Percentiles rank a stretch among this genome's conserved stretches.
phyloP scores from a whole-genome alignment of 257 asterid genomes.

The Solanum appendiculatum region DNA sequence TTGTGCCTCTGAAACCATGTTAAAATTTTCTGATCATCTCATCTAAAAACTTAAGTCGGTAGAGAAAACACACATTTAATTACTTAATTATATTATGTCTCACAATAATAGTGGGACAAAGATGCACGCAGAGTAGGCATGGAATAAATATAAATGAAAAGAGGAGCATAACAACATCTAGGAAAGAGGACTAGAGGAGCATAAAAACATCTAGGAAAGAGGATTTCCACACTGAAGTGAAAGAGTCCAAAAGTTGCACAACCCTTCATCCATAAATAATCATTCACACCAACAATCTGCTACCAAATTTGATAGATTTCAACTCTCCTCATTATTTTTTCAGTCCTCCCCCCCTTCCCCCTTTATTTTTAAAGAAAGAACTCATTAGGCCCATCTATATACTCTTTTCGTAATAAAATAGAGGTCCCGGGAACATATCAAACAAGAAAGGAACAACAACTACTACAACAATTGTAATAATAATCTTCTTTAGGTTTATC shows the following conservation, averaged over 20 bases:
- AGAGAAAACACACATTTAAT: neutral
- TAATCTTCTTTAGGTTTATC: neutral
- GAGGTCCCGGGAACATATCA: neutral
- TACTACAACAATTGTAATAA: neutral
- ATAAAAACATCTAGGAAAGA: neutral
- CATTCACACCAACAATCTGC: neutral
- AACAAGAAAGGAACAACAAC: neutral
- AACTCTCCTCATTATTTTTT: neutral
- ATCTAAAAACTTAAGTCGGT: neutral
- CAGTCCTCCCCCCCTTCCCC: neutral
- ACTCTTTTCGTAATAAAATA: neutral
- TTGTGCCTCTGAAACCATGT: neutral
- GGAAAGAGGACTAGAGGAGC: neutral
- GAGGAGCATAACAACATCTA: neutral
- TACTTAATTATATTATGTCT: neutral
- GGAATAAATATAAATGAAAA: neutral
- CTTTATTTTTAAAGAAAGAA: neutral
- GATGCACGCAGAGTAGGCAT: neutral
- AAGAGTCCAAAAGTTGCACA: neutral
- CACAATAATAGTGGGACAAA: neutral
- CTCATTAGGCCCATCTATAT: neutral
- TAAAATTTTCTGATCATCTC: neutral
- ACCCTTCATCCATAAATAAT: neutral
- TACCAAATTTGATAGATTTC: neutral
- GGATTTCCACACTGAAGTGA: neutral